A percentile compares a stretch with the other conserved stretches of the same genome.
Evolutionary conservation across 306 rosid genomes (phyloP).

Genomic region (Trichosanthes cucumerina): DNA sequence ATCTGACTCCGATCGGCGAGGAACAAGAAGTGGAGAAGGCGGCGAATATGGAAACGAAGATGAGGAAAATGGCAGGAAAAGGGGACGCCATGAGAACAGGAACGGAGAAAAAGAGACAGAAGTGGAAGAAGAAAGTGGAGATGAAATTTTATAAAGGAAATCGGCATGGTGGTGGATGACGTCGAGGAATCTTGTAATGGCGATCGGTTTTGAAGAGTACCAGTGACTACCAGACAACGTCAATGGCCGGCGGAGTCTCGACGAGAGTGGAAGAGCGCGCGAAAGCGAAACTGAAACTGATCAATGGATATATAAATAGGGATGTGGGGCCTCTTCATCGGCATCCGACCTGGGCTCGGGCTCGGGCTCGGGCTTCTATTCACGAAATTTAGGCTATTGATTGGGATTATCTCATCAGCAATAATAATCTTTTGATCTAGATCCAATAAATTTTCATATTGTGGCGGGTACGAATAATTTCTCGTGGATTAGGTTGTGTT

Average conservation of each 20-base stretch:
- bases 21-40: background rate
- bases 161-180: background rate
- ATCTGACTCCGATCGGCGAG: constrained; percentile 33
- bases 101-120: background rate
- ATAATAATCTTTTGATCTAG: too few relatives aligned
- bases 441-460: too few relatives aligned
- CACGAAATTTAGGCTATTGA: background rate
- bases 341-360: background rate
- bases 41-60: background rate
- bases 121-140: background rate
- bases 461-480: too few relatives aligned
- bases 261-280: constrained; percentile 8
- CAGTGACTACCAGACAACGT: background rate
- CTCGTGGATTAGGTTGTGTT: background rate
- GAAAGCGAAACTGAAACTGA: constrained; percentile 1
- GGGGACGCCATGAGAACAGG: constrained; percentile 12
- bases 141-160: background rate
- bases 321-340: background rate
- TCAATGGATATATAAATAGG: background rate
- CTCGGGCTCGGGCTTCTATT: background rate
- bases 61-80: constrained; percentile 30
- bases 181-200: constrained; percentile 1
- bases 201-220: background rate
- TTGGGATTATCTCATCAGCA: too few relatives aligned
- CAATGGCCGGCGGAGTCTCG: constrained; percentile 3